phyloP scores from a whole-genome alignment of 495 filamentous ascomycete species.

The Penicillium subrubescens region DNA sequence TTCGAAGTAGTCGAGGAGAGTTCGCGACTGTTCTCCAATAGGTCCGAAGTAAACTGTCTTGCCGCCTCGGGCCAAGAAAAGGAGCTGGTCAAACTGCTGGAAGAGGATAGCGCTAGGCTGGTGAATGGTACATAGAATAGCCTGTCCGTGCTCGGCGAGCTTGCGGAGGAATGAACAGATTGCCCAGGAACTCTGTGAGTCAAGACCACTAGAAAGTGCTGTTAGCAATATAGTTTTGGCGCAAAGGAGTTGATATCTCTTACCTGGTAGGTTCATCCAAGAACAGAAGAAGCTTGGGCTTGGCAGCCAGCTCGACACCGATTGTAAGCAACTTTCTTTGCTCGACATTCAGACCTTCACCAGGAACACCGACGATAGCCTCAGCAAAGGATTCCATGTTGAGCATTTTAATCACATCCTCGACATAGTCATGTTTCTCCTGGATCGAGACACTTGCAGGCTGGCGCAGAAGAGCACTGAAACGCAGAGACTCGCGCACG shows the following conservation, averaged over 20 bases:
- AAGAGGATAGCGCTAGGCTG: conserved; percentile 92
- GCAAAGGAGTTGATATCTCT: background rate
- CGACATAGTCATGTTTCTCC: conserved; percentile 53
- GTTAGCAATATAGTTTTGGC: background rate
- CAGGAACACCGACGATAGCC: conserved; percentile 45
- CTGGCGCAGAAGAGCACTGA: conserved; percentile 84
- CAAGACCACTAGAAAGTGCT: conserved; percentile 62
- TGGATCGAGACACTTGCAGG: conserved; percentile 47
- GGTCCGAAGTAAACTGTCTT: conserved; percentile 83
- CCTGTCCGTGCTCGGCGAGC: conserved; percentile 83
- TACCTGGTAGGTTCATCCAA: conserved; percentile 75
- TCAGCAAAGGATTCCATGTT: conserved; percentile 49
- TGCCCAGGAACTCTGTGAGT: conserved; percentile 67
- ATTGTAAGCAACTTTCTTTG: conserved; percentile 88
- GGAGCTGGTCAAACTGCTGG: conserved; percentile 84
- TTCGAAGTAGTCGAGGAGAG: conserved; percentile 76
- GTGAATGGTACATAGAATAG: conserved; percentile 92
- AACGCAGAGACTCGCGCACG: conserved; percentile 78
- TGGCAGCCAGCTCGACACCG: conserved; percentile 86
- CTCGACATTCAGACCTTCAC: conserved; percentile 80
- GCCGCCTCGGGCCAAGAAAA: conserved; percentile 72
- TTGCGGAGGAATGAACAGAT: conserved; percentile 81
- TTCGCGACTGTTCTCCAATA: conserved; percentile 73
- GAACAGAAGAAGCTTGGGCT: conserved; percentile 87
- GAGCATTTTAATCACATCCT: conserved; percentile 51